Evolutionary conservation across 176 grass and related monocot species (phyloP).

Genomic region (Bromus sterilis): DNA sequence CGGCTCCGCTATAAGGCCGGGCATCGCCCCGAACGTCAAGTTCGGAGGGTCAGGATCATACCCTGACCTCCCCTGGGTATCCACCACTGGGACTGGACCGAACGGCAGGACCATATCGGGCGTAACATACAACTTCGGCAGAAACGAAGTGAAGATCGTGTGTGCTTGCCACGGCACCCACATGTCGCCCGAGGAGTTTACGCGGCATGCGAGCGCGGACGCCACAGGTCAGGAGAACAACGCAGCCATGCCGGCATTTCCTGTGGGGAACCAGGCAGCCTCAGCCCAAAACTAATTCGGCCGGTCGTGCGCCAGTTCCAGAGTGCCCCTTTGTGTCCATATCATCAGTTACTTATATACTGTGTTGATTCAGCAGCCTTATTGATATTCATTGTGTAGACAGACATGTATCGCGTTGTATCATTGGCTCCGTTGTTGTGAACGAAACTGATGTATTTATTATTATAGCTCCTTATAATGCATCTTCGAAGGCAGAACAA

Average conservation of each 20-base stretch:
- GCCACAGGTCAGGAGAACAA: slow-evolving; percentile 32
- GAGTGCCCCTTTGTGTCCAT: slow-evolving; percentile 10
- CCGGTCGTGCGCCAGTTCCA: not conserved
- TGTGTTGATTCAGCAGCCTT: not conserved
- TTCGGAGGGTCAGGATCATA: slow-evolving; percentile 82
- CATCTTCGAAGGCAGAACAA: not conserved
- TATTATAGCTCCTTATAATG: not conserved
- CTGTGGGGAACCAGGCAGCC: slow-evolving; percentile 36
- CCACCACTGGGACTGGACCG: slow-evolving; percentile 54
- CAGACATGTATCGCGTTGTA: not conserved
- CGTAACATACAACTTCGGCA: slow-evolving; percentile 77
- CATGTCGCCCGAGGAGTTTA: slow-evolving; percentile 72
- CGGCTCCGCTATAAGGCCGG: slow-evolving; percentile 61
- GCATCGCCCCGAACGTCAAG: slow-evolving; percentile 64
- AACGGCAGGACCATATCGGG: slow-evolving; percentile 88
- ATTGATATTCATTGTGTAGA: slow-evolving; percentile 9
- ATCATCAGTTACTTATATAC: not conserved
- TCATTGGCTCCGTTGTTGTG: slow-evolving; percentile 9
- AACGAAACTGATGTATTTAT: slow-evolving; percentile 13
- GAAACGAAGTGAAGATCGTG: slow-evolving; percentile 70
- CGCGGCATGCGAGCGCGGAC: slow-evolving; percentile 62
- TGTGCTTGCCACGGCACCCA: slow-evolving; percentile 91
- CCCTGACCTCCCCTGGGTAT: slow-evolving; percentile 96
- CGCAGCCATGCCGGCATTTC: slow-evolving; percentile 16
- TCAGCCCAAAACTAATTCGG: slow-evolving; percentile 52